Percentiles rank a stretch among this genome's conserved stretches.
Evolutionary conservation across 768 basidiomycete species (phyloP).

Genomic region (Podaxis sp.): DNA sequence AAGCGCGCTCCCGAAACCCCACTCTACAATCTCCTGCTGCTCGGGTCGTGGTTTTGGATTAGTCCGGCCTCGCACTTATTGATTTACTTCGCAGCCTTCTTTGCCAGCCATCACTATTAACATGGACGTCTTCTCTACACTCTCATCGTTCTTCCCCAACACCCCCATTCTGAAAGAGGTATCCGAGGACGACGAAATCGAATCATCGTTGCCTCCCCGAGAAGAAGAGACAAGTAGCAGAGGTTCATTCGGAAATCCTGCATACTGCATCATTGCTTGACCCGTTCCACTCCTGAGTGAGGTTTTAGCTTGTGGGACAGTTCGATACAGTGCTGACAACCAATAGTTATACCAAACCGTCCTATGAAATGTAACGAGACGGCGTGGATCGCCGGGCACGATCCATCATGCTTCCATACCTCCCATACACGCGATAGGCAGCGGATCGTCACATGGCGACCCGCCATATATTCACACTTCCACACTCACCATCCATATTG

Average conservation of each 20-base stretch:
- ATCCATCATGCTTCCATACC: neutral
- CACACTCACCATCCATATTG: neutral
- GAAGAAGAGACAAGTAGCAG: constrained; percentile 2
- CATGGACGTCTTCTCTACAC: constrained; percentile 13
- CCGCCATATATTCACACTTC: neutral
- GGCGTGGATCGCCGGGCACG: neutral
- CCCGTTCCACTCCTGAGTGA: neutral
- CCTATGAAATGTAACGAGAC: neutral
- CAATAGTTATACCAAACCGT: neutral
- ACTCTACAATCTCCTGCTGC: neutral
- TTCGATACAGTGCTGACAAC: neutral
- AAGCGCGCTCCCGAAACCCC: neutral
- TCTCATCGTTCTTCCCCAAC: neutral
- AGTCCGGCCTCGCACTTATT: neutral
- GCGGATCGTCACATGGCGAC: neutral
- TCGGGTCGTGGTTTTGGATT: neutral
- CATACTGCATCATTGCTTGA: constrained; percentile 12
- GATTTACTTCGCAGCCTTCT: neutral
- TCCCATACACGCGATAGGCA: neutral
- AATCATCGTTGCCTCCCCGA: neutral
- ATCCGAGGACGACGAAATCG: neutral
- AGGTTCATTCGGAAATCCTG: neutral
- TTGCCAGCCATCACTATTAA: neutral
- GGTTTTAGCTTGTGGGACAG: neutral
- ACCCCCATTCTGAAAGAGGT: neutral